Evolutionary conservation across 2,329 filamentous ascomycete species (phyloP), one percentile per base, ranked within the genome.

Genomic region (Colletotrichum spinosum): DNA sequence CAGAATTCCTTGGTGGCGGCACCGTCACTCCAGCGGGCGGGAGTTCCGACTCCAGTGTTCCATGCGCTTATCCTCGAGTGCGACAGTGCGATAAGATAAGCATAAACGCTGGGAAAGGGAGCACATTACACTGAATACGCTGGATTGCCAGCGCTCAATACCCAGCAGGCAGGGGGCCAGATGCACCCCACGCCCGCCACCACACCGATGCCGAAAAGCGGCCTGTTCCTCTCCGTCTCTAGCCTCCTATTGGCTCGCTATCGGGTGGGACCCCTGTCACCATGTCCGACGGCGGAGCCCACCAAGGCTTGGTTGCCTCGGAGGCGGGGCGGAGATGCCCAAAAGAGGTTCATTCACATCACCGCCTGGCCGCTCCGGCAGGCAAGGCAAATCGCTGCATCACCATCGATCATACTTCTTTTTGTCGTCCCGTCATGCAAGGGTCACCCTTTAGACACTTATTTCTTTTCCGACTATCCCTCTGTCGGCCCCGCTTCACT

Each of bases 291-390:
- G 60, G 58, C 61, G 61, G 61, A 62, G 39, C 53, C 45, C 38
- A 34, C 33, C 10, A 10, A 11, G 9, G 17, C 4, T 53, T 48
- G 38, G 15, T 49, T 11, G 15, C 25, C 37, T 55, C 49, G 42
- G 44, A 53, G 56, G 61, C 61, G 61, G 61, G 53, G 66, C 66
- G 66, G 66, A 66, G 62, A 57, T 62, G 57, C 66, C 66, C 62
- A 66, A 68, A 66, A 44, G 50, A 57, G 66, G 38, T 55, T 49
- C 56, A 39, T 54, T 37, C 12, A 33, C 33, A 35, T 46, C 42
- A 44, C 49, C 60, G 39, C 60, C 25, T 57, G 25, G 53, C 55
- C 55, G 49, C 48, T 42, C 56, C 61, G 61, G 61, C 61, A 64
- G 56, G 57, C 53, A 50, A 58, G 15, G 39, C 55, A 34, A 50